Evolutionary conservation across 768 basidiomycete genomes (phyloP).

Genomic region (Neoboletus magnificus): DNA sequence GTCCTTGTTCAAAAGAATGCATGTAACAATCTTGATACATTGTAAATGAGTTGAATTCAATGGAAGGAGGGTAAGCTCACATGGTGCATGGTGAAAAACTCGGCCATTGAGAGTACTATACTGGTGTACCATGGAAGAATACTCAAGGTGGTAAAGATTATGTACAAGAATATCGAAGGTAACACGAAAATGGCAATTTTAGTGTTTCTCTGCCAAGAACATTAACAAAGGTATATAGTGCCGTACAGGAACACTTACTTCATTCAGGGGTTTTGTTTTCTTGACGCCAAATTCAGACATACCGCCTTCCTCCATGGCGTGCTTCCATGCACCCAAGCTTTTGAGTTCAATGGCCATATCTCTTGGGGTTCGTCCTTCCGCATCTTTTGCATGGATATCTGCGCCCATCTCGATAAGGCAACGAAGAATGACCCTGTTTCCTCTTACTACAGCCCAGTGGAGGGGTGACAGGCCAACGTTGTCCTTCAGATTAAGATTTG

Average conservation of each 20-base stretch:
- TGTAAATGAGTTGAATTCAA: constrained; percentile 6
- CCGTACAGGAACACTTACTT: constrained; percentile 43
- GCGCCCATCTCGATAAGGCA: constrained; percentile 83
- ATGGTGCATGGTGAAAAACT: constrained; percentile 93
- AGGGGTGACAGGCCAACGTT: constrained; percentile 82
- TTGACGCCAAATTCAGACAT: constrained; percentile 72
- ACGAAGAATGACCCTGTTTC: constrained; percentile 84
- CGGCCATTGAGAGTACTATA: constrained; percentile 74
- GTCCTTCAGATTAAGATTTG: constrained; percentile 73
- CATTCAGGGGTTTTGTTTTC: constrained; percentile 64
- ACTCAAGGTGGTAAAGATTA: constrained; percentile 81
- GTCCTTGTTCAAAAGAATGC: constrained; percentile 78
- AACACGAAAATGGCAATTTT: constrained; percentile 74
- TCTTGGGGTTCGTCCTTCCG: constrained; percentile 79
- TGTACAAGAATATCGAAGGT: constrained; percentile 74
- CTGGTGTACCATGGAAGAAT: constrained; percentile 90
- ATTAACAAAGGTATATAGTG: constrained; percentile 1
- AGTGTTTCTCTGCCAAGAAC: constrained; percentile 61
- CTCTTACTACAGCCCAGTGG: constrained; percentile 97
- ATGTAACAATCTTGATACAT: constrained; percentile 66
- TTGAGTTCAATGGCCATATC: constrained; percentile 97
- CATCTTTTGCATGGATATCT: constrained; percentile 76
- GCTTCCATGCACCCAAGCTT: constrained; percentile 84
- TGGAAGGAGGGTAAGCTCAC: constrained; percentile 44
- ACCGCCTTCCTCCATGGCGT: constrained; percentile 85